Percentiles rank a stretch among this genome's conserved stretches.
Conservation (phyloP, 495 filamentous ascomycete species). For the Delitschia confertaspora region DNA sequence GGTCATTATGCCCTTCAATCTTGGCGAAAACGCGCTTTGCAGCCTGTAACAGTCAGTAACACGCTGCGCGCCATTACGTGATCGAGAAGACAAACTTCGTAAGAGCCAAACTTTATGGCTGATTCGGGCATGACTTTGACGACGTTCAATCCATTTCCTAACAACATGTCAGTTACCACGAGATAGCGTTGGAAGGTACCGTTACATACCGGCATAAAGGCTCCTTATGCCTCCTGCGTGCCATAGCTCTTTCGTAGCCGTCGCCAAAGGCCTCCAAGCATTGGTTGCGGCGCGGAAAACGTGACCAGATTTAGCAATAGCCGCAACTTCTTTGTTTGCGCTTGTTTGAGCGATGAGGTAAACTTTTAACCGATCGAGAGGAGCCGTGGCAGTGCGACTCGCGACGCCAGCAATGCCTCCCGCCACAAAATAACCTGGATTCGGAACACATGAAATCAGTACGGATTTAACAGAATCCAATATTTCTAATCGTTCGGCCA, state of each 20-base stretch:
- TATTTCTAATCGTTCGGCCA: constrained; percentile 14
- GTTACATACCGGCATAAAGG: constrained; percentile 81
- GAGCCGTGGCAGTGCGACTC: constrained; percentile 87
- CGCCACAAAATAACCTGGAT: constrained; percentile 93
- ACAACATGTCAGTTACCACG: constrained; percentile 34
- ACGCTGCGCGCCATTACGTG: not conserved
- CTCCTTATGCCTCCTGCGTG: constrained; percentile 79
- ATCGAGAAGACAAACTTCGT: constrained; percentile 51
- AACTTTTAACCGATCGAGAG: constrained; percentile 92
- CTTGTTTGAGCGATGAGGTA: constrained; percentile 91
- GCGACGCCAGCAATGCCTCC: constrained; percentile 87
- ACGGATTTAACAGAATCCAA: constrained; percentile 34
- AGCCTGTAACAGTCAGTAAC: constrained; percentile 43
- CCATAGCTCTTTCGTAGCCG: constrained; percentile 70
- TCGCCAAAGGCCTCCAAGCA: constrained; percentile 56
- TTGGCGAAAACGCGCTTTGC: constrained; percentile 79
- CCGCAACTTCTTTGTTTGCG: constrained; percentile 47
- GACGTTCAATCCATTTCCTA: constrained; percentile 94
- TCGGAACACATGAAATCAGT: constrained; percentile 56
- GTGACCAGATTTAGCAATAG: constrained; percentile 63
- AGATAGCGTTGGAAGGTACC: too few relatives aligned
- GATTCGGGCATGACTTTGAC: constrained; percentile 97
- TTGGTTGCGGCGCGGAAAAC: constrained; percentile 57
- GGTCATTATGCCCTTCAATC: constrained; percentile 81
- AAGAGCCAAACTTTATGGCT: constrained; percentile 93